Conservation (phyloP, 805 yeast genomes). For the Tanozyma kutaoensis region DNA sequence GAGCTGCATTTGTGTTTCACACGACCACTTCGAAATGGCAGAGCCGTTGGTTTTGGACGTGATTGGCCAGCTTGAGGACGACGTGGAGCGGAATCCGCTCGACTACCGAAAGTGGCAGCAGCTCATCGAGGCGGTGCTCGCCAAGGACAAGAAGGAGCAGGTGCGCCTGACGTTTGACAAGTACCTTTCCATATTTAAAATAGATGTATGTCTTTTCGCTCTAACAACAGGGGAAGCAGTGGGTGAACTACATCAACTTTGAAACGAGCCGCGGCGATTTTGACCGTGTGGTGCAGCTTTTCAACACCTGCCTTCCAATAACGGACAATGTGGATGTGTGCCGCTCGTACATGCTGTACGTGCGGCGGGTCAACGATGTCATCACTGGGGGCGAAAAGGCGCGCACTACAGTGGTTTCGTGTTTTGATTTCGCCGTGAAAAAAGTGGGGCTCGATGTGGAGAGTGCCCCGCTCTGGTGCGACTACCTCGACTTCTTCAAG, state of each 20-base stretch:
- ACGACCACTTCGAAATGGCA: no score
- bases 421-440: slow-evolving; percentile 71
- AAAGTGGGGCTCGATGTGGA: slow-evolving; percentile 70
- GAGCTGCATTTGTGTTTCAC: no score
- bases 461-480: slow-evolving; percentile 66
- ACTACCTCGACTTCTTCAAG: slow-evolving; percentile 67
- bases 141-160: slow-evolving; percentile 45
- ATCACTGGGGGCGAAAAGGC: slow-evolving; percentile 78
- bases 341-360: slow-evolving; percentile 65
- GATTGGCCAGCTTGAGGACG: slow-evolving; percentile 47
- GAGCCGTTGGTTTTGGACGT: no score
- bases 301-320: slow-evolving; percentile 48
- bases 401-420: slow-evolving; percentile 57
- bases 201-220: slow-evolving; percentile 27
- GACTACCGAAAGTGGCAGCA: slow-evolving; percentile 45
- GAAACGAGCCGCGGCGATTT: slow-evolving; percentile 56
- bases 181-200: slow-evolving; percentile 53
- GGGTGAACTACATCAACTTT: slow-evolving; percentile 60
- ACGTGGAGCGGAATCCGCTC: slow-evolving; percentile 35
- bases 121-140: slow-evolving; percentile 33
- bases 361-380: slow-evolving; percentile 54
- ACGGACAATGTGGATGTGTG: slow-evolving; percentile 60
- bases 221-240: slow-evolving; percentile 30
- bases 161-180: slow-evolving; percentile 45
- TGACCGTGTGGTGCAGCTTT: slow-evolving; percentile 50